phyloP scores from a whole-genome alignment of 129 eudicot species.

The Arctium lappa region DNA sequence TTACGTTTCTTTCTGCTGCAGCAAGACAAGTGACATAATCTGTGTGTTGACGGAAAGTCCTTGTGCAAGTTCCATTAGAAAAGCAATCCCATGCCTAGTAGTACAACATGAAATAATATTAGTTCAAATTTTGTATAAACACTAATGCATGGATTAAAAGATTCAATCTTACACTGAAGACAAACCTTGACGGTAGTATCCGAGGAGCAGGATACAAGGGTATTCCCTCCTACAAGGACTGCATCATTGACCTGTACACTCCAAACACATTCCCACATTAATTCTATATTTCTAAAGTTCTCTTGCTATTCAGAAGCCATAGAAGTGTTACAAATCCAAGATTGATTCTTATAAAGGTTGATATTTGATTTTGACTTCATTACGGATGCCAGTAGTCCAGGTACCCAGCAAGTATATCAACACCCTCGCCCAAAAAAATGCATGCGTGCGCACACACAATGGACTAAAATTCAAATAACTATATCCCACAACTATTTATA shows the following conservation, averaged over 20 bases:
- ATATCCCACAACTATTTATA: background rate
- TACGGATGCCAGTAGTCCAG: background rate
- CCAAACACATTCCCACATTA: background rate
- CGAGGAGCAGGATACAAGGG: slow-evolving; percentile 91
- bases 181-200: slow-evolving; percentile 95
- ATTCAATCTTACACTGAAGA: slow-evolving; percentile 18
- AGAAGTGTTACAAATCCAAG: background rate
- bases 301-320: background rate
- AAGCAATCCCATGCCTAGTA: slow-evolving; percentile 82
- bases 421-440: background rate
- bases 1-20: slow-evolving; percentile 77
- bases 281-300: background rate
- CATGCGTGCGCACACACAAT: background rate
- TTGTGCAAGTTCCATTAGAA: slow-evolving; percentile 76
- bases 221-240: slow-evolving; percentile 75
- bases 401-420: background rate
- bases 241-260: slow-evolving; percentile 88
- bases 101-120: background rate
- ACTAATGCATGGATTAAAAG: background rate
- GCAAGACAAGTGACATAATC: slow-evolving; percentile 97
- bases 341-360: background rate
- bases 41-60: slow-evolving; percentile 90
- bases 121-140: slow-evolving; percentile 9
- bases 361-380: background rate
- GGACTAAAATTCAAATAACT: background rate